Evolutionary conservation across 768 basidiomycete genomes (phyloP), one percentile per base, ranked within the genome.

Genomic region (Rhodotorula paludigena): DNA sequence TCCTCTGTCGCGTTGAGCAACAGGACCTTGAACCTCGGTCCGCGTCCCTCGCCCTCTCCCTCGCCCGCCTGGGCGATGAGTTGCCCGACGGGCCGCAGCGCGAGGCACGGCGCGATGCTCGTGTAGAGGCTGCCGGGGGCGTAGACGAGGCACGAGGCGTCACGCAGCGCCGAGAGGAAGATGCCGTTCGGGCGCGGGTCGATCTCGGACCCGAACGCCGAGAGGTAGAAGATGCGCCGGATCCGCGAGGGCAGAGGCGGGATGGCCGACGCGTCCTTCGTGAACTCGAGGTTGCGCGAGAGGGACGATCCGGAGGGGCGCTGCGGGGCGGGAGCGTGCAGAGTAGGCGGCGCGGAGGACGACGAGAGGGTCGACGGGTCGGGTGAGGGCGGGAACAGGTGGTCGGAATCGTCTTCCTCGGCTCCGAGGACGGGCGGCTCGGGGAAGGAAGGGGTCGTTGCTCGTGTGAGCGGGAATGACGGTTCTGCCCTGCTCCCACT

Each of bases 111-210:
- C 20, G 73, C 53, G 55, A 75, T 68, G 25, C 63, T 66, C 25
- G 74, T 74, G 48, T 68, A 74, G 21, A 74, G 69, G 6, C 69
- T 71, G 7, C 74, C 71, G 36, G 63, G 62, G 8, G 71, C 66
- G 45, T 68, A 72, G 16, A 72, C 42, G 44, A 72, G 56, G 35
- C 56, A 68, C 41, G 7, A 18, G 3, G 60, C 57, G 41, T 52
- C n/a, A 25, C 33, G 21, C 3, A 74, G 44, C 25, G 64, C 59
- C 25, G 66, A 63, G 23, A 71, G n/a, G 38, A 68, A 67, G 12
- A 60, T 15, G 3, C 63, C 61, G 58, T 70, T 71, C 15, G 74
- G 71, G 20, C 68, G 53, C 10, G 74, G 74, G 38, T 32, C 66
- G 32, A 68, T 74, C 53, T 74, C 74, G 47, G 16, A 33, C 21